Evolutionary conservation across 352 stramenopile genomes (phyloP).

Genomic region (Hyaloperonospora brassicae): DNA sequence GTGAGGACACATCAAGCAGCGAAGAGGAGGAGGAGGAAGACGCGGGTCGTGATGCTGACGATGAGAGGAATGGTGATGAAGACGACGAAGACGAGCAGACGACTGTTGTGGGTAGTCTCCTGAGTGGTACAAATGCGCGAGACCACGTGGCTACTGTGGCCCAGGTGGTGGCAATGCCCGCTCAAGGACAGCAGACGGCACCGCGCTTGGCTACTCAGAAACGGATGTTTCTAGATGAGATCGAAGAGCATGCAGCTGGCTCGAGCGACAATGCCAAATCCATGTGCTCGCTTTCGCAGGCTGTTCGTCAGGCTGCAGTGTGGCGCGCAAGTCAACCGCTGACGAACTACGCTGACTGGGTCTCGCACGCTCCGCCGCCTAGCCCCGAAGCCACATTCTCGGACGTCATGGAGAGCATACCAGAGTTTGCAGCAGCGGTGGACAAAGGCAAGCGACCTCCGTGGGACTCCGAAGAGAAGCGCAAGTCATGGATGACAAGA

Average conservation of each 20-base stretch:
- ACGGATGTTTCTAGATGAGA: constrained; percentile 56
- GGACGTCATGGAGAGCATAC: constrained; percentile 63
- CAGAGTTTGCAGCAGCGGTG: constrained; percentile 36
- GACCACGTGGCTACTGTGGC: constrained; percentile 28
- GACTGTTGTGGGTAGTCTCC: constrained; percentile 67
- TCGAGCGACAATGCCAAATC: constrained; percentile 54
- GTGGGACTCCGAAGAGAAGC: constrained; percentile 52
- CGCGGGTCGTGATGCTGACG: constrained; percentile 31
- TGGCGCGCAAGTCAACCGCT: constrained; percentile 72
- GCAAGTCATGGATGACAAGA: constrained; percentile 71
- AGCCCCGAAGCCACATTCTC: constrained; percentile 68
- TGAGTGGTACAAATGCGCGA: constrained; percentile 56
- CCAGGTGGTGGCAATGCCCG: constrained; percentile 6
- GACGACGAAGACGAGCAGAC: constrained; percentile 75
- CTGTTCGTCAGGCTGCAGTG: constrained; percentile 67
- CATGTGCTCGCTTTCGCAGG: constrained; percentile 66
- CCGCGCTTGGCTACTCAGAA: constrained; percentile 16
- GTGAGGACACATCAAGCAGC: constrained; percentile 67
- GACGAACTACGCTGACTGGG: constrained; percentile 60
- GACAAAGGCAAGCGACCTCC: constrained; percentile 31
- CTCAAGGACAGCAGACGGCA: constrained; percentile 15
- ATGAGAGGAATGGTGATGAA: constrained; percentile 49
- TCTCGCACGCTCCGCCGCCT: constrained; percentile 42
- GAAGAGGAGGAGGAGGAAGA: constrained; percentile 62
- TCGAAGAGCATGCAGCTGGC: constrained; percentile 54